Conservation (phyloP, 345 rosid species). For the Hypericum perforatum region DNA sequence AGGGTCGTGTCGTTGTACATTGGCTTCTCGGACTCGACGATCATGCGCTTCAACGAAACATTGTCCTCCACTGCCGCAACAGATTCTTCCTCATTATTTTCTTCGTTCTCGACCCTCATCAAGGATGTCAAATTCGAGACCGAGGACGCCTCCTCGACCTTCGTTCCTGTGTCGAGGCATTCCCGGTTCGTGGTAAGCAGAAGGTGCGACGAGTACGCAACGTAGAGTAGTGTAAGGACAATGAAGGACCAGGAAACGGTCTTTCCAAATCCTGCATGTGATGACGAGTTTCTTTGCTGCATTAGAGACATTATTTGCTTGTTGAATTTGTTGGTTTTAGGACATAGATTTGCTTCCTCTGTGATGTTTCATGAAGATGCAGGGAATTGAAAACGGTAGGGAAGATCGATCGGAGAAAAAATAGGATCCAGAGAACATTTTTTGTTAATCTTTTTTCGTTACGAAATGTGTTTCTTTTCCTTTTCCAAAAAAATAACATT, state of each 20-base stretch:
- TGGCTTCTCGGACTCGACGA: slow-evolving; percentile 10
- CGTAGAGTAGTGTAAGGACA: slow-evolving; percentile 32
- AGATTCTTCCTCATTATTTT: slow-evolving; percentile 3
- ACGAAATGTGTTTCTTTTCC: no score
- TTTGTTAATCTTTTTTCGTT: not conserved
- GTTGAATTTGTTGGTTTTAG: slow-evolving; percentile 1
- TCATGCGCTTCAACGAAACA: not conserved
- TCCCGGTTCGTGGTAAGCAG: slow-evolving; percentile 22
- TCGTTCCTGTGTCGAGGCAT: slow-evolving; percentile 23
- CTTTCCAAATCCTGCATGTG: slow-evolving; percentile 22
- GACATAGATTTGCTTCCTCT: not conserved
- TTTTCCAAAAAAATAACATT: no score
- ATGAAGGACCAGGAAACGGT: slow-evolving; percentile 38
- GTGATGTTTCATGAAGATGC: slow-evolving; percentile 11
- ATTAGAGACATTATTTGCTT: slow-evolving; percentile 13
- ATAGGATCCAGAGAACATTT: slow-evolving; percentile 27
- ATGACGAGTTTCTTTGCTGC: slow-evolving; percentile 15
- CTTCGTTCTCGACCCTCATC: slow-evolving; percentile 2
- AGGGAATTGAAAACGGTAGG: slow-evolving; percentile 9
- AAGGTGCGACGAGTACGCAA: slow-evolving; percentile 43
- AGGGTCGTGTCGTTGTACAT: slow-evolving; percentile 33
- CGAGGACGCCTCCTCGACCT: slow-evolving; percentile 7
- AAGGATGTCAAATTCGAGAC: slow-evolving; percentile 23
- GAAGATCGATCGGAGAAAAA: slow-evolving; percentile 28
- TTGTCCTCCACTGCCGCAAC: no score